Evolutionary conservation across 345 rosid species (phyloP).

Genomic region (Arabidopsis thaliana): DNA sequence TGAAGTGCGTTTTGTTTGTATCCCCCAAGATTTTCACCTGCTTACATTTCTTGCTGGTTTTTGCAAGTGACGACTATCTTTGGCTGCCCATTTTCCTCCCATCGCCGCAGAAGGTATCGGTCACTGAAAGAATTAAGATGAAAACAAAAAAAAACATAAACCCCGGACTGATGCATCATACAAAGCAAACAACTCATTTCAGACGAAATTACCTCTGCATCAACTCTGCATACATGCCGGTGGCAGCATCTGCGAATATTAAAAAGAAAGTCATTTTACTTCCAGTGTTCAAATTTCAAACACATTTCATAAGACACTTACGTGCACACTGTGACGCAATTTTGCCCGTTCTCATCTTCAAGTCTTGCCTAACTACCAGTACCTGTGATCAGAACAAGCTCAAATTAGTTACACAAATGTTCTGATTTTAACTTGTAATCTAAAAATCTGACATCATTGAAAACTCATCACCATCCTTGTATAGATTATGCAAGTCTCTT

Average conservation of each 20-base stretch:
- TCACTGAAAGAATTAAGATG: conserved; percentile 54
- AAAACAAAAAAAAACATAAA: conserved; percentile 27
- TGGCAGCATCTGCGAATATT: conserved; percentile 76
- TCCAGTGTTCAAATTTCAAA: conserved; percentile 21
- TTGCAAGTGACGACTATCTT: conserved; percentile 87
- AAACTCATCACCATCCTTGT: neutral
- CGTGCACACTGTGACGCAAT: conserved; percentile 92
- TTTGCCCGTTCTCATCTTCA: conserved; percentile 89
- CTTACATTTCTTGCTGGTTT: conserved; percentile 93
- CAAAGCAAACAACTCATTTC: conserved; percentile 16
- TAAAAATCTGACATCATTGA: conserved; percentile 21
- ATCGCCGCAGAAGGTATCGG: conserved; percentile 65
- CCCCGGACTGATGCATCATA: conserved; percentile 2
- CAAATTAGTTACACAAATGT: conserved; percentile 18
- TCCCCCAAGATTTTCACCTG: conserved; percentile 45
- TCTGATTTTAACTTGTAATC: neutral
- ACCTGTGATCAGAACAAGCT: conserved; percentile 59
- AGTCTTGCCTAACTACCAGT: conserved; percentile 88
- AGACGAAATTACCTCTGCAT: conserved; percentile 62
- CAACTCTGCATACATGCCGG: conserved; percentile 83
- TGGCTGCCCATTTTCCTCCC: conserved; percentile 91
- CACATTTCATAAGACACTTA: conserved; percentile 46
- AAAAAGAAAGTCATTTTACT: conserved; percentile 20
- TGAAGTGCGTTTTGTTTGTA: conserved; percentile 13
- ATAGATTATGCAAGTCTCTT: neutral